Conservation (phyloP, 495 filamentous ascomycete species). For the Lichina pygmaea region DNA sequence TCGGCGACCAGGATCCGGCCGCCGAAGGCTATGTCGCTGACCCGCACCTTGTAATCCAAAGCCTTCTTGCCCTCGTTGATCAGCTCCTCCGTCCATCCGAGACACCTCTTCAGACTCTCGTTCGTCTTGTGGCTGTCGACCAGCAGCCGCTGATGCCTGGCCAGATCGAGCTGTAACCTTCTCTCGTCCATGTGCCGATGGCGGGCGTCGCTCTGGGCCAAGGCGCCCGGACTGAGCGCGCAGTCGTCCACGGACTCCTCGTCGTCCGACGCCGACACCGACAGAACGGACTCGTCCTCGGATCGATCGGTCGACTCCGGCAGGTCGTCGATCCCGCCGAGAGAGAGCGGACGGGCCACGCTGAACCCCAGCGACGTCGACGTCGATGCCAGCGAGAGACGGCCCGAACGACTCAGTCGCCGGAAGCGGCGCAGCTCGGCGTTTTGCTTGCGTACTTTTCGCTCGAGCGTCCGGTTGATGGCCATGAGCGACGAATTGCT, state of each 20-base stretch:
- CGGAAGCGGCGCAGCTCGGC: slow-evolving; percentile 65
- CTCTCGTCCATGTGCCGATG: slow-evolving; percentile 37
- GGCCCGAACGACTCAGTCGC: slow-evolving; percentile 51
- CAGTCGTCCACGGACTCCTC: slow-evolving; percentile 11
- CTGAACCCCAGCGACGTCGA: neutral
- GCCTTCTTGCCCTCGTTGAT: slow-evolving; percentile 73
- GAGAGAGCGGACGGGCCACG: neutral
- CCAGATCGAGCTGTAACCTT: slow-evolving; percentile 53
- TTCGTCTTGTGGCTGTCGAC: slow-evolving; percentile 83
- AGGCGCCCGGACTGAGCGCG: slow-evolving; percentile 17
- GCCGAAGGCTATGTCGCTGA: slow-evolving; percentile 53
- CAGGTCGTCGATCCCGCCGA: neutral
- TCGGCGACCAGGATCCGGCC: slow-evolving; percentile 52
- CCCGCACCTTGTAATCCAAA: slow-evolving; percentile 48
- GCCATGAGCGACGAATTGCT: slow-evolving; percentile 86
- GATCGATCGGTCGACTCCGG: slow-evolving; percentile 1
- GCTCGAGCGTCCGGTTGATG: slow-evolving; percentile 85
- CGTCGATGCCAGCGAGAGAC: slow-evolving; percentile 26
- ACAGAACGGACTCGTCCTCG: slow-evolving; percentile 1
- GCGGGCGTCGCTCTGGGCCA: slow-evolving; percentile 17
- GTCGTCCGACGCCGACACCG: slow-evolving; percentile 2
- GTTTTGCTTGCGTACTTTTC: slow-evolving; percentile 74
- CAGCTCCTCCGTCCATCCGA: slow-evolving; percentile 64
- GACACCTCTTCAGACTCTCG: slow-evolving; percentile 66
- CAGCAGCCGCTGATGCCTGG: slow-evolving; percentile 68